phyloP scores from a whole-genome alignment of 441 rosid genomes.

The Gossypium gossypioides region DNA sequence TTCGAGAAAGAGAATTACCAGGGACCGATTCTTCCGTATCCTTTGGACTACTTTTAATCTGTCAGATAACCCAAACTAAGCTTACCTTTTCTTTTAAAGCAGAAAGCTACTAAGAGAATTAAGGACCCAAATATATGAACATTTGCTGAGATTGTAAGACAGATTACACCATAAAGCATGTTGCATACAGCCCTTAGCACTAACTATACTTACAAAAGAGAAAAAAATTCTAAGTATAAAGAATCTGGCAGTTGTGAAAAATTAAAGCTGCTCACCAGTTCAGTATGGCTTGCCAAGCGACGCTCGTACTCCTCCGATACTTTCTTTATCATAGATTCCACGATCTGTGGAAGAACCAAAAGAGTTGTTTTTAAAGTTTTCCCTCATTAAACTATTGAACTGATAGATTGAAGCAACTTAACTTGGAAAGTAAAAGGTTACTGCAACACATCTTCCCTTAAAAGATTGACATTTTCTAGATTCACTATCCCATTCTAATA shows the following conservation, averaged over 20 bases:
- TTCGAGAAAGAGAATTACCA: conserved; percentile 23
- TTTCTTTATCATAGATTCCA: conserved; percentile 55
- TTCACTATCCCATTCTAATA: neutral
- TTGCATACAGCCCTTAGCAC: neutral
- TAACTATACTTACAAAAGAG: neutral
- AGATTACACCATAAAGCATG: neutral
- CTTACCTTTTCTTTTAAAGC: conserved; percentile 1
- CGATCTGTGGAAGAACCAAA: conserved; percentile 39
- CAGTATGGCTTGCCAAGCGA: conserved; percentile 38
- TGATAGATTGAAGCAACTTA: neutral
- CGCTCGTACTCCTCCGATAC: conserved; percentile 52
- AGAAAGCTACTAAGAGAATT: conserved; percentile 7
- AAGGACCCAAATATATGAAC: neutral
- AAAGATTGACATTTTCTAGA: neutral
- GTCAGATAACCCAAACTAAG: conserved; percentile 12
- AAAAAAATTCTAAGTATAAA: neutral
- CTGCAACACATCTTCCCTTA: neutral
- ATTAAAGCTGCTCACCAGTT: conserved; percentile 29
- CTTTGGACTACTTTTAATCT: conserved; percentile 41
- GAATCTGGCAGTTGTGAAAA: neutral
- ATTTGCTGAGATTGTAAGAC: neutral
- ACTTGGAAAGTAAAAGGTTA: neutral
- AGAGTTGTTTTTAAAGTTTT: neutral
- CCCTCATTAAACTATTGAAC: neutral
- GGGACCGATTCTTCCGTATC: conserved; percentile 22